These are phyloP conservation scores for Komagataella populi DNA, from an alignment of 805 yeast species.

Conservation along the genomic window DNA sequence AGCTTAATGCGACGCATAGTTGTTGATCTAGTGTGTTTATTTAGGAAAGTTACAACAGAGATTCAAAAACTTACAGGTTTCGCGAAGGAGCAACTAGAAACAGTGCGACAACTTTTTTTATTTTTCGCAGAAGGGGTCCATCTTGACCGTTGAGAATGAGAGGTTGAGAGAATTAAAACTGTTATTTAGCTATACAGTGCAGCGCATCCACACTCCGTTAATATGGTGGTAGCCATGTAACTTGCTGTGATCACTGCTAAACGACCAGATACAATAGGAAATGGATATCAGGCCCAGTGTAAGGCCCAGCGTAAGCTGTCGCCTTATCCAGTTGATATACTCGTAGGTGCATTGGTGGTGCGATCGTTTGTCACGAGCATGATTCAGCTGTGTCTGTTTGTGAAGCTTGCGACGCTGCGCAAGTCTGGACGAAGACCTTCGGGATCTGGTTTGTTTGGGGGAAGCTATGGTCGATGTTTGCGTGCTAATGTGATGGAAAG, in stretches of 20 bases:
- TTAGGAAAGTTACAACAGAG: background rate
- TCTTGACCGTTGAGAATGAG: background rate
- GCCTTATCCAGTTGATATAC: background rate
- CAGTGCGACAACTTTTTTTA: background rate
- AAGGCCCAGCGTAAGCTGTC: background rate
- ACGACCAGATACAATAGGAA: background rate
- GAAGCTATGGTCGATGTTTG: background rate
- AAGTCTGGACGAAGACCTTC: background rate
- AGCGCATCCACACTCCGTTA: background rate
- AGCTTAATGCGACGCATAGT: constrained; percentile 22
- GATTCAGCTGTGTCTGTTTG: background rate
- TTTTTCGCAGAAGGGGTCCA: too few relatives aligned
- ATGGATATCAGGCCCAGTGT: background rate
- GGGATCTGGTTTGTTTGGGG: background rate
- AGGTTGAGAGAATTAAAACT: background rate
- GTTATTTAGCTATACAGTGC: background rate
- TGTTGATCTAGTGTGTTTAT: constrained; percentile 4
- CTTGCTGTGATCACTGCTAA: background rate
- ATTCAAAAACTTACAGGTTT: background rate
- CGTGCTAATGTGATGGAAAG: background rate
- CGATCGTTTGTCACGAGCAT: background rate
- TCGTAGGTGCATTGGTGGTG: background rate
- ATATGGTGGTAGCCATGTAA: background rate
- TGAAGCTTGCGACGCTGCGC: background rate
- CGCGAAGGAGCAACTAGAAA: background rate